Evolutionary conservation across 2,329 filamentous ascomycete genomes (phyloP).

Genomic region (Ceratocystis cacaofunesta): DNA sequence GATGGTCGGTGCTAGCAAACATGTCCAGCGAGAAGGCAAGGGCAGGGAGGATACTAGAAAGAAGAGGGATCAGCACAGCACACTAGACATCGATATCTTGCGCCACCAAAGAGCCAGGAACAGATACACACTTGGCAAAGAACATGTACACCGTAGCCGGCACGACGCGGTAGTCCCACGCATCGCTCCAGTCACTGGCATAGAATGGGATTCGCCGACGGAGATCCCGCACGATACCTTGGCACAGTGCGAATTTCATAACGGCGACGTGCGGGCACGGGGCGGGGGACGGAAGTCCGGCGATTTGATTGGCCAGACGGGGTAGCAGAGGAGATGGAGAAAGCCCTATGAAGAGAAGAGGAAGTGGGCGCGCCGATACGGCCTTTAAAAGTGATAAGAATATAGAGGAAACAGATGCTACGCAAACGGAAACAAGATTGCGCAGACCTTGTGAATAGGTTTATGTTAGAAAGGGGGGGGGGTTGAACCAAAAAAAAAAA

Average conservation of each 20-base stretch:
- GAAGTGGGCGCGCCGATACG: not conserved
- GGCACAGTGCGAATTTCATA: slow-evolving; percentile 35
- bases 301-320: not conserved
- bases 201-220: slow-evolving; percentile 63
- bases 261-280: not conserved
- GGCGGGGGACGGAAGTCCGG: not conserved
- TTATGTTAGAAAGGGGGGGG: not conserved
- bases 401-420: not conserved
- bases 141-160: slow-evolving; percentile 88
- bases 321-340: not conserved
- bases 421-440: not conserved
- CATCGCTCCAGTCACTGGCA: slow-evolving; percentile 68
- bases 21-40: slow-evolving; percentile 84
- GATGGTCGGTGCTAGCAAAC: slow-evolving; percentile 74
- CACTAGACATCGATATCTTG: not conserved
- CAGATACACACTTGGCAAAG: slow-evolving; percentile 59
- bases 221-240: slow-evolving; percentile 67
- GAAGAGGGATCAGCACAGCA: not conserved
- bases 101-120: not conserved
- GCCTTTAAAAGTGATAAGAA: not conserved
- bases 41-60: slow-evolving; percentile 61
- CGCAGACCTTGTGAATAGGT: too few species aligned
- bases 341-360: not conserved
- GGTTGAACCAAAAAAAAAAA: not conserved
- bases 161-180: slow-evolving; percentile 79